Evolutionary conservation across 2,329 filamentous ascomycete species (phyloP), one percentile per base, ranked within the genome.

Genomic region (Cryphonectria nitschkei): DNA sequence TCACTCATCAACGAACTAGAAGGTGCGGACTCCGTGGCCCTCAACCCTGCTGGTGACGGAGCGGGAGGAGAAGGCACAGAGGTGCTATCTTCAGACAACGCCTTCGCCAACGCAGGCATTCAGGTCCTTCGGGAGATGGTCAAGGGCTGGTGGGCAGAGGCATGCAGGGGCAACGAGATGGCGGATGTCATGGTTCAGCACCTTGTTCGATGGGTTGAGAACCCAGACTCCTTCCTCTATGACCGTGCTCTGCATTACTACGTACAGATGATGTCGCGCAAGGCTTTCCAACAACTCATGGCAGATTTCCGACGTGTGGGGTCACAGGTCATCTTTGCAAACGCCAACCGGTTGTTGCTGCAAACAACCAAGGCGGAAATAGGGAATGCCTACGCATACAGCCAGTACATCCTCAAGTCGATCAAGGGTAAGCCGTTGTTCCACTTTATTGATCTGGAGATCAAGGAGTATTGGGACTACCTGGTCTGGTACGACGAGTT

Each of bases 381-480:
- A 1, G 94, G 94, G 71, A 99, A 98, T 78, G 96, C 97, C 0
- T 98, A 93, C 75, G 95, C 96, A 0, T 99, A 98, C 84, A 95
- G 93, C 75, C 93, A 98, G 80, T 99, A 99, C 81, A 97, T 99
- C 73, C 87, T 99, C 77, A 98, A 98, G 83, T 97, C 95, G 0
- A 98, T 99, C 83, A 95, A 97, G 81, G 90, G 90, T 70, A 98
- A 98, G 77, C 94, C 96, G 0, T 87, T 98, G 0, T 99, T 99
- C 82, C 93, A 98, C 80, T 99, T 99, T 78, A 90, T 99, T 74
- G 96, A 99, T 76, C 86, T 99, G 3, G 93, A 98, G 76, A 96
- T 99, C 80, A 97, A 95, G 75, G 96, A 99, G 79, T 99, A 98
- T 81, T 99, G 96, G 96, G 96, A 99, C 80, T 98, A 98, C 77